phyloP scores from a whole-genome alignment of 192 early-diverging fungal genomes.

The Coemansia sp. region DNA sequence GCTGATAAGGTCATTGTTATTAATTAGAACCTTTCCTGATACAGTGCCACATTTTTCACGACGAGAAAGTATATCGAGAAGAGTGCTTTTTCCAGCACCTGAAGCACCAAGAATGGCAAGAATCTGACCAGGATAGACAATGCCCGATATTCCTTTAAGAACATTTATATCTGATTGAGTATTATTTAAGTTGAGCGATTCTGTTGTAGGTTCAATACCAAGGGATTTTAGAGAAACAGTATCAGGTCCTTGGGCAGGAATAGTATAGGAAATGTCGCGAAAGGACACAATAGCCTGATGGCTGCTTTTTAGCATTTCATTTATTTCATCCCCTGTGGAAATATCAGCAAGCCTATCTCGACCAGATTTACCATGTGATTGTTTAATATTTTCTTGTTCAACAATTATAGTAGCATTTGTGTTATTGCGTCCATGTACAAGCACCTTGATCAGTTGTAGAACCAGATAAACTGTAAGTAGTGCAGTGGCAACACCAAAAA shows the following conservation, averaged over 20 bases:
- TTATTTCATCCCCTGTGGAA: conserved; percentile 15
- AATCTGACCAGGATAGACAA: conserved; percentile 78
- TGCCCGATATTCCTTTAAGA: conserved; percentile 66
- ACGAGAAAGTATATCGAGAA: conserved; percentile 84
- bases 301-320: conserved; percentile 26
- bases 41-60: conserved; percentile 68
- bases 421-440: conserved; percentile 14
- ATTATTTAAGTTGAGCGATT: background rate
- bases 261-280: conserved; percentile 42
- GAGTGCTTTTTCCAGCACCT: conserved; percentile 91
- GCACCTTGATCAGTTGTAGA: conserved; percentile 29
- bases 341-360: background rate
- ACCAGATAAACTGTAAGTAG: conserved; percentile 46
- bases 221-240: conserved; percentile 16
- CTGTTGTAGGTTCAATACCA: background rate
- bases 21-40: conserved; percentile 78
- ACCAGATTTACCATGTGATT: background rate
- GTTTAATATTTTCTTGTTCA: background rate
- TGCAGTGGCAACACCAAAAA: conserved; percentile 33
- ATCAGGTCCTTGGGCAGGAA: conserved; percentile 27
- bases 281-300: conserved; percentile 34
- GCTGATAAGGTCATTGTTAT: conserved; percentile 64
- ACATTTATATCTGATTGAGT: conserved; percentile 30
- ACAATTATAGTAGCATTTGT: background rate
- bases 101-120: conserved; percentile 93